Evolutionary conservation across 2,329 filamentous ascomycete genomes (phyloP), one percentile per base, ranked within the genome.

Genomic region (Ophiostoma novo-ulmi): DNA sequence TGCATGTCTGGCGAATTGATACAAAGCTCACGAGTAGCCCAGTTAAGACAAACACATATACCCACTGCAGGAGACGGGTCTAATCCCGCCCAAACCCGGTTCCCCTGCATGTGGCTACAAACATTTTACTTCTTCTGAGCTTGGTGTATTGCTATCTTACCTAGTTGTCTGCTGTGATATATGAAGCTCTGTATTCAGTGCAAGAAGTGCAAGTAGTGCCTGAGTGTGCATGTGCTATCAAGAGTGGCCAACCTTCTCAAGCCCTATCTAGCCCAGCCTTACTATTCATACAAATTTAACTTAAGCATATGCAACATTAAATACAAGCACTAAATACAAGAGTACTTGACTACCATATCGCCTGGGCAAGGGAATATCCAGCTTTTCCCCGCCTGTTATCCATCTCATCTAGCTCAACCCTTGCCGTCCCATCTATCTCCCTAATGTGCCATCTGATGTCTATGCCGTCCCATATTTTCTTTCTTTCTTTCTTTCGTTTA

Each of bases 381-480:
- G 52, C 52, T 58, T 6, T n/a, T 20, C 20, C 10, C 20, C 48
- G 48, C 48, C 31, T 44, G 39, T 44, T 44, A 11, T 44, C 5
- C 48, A 55, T 22, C 48, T 26, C 52, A 58, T 58, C 22, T 58
- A 58, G n/a, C 52, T 31, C 44, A 48, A 48, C 44, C 52, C 52
- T 58, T 58, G n/a, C 52, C 52, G 52, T 58, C 52, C 52, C 22
- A 58, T 58, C n/a, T 22, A n/a, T 55, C 14, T 14, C 10, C 13
- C 48, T 22, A n/a, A 55, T 7, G 48, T 55, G 48, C 48, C 52
- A 58, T 14, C 52, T 58, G n/a, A 58, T 17, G 52, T 58, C 52
- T 58, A 22, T 58, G 52, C 22, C 52, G 11, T 63, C 26, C 26
- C 58, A 26, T 31, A 14, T 63, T 58, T n/a, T 26, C 17, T 17